Conservation (phyloP, 129 eudicot genomes). For the Solidago caesia region DNA sequence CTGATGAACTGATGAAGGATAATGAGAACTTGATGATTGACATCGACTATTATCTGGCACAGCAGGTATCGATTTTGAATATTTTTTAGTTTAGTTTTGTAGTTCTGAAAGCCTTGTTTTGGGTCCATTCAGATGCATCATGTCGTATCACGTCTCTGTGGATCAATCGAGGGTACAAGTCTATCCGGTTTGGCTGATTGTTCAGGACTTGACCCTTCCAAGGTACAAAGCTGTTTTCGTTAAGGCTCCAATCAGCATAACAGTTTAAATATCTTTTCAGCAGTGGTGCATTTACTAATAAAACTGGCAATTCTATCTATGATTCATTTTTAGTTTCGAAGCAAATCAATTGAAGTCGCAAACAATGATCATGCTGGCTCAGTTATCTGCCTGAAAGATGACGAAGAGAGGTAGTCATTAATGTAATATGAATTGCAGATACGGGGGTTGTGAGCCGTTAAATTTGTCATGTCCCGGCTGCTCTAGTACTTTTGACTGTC, state of each 20-base stretch:
- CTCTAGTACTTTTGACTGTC: constrained; percentile 70
- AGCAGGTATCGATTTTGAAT: constrained; percentile 52
- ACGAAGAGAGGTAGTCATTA: constrained; percentile 76
- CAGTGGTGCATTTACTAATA: not conserved
- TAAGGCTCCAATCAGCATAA: not conserved
- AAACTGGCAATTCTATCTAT: not conserved
- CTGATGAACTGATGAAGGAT: constrained; percentile 82
- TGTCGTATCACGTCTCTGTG: constrained; percentile 96
- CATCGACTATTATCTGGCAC: constrained; percentile 93
- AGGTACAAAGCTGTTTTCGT: constrained; percentile 48
- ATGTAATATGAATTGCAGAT: constrained; percentile 47
- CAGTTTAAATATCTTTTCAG: not conserved
- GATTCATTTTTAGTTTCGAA: constrained; percentile 59
- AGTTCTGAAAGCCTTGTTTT: constrained; percentile 9
- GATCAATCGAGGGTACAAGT: constrained; percentile 94
- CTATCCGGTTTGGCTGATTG: constrained; percentile 97
- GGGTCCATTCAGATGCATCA: constrained; percentile 81
- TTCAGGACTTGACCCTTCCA: constrained; percentile 95
- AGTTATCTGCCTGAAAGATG: constrained; percentile 54
- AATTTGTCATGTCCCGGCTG: constrained; percentile 89
- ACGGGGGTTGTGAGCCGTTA: constrained; percentile 79
- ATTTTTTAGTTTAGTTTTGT: not conserved
- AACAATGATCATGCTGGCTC: constrained; percentile 63
- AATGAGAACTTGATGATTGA: constrained; percentile 80
- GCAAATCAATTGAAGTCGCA: constrained; percentile 60